Evolutionary conservation across 768 basidiomycete genomes (phyloP).

Genomic region (Boletus rufocinnamomeus): DNA sequence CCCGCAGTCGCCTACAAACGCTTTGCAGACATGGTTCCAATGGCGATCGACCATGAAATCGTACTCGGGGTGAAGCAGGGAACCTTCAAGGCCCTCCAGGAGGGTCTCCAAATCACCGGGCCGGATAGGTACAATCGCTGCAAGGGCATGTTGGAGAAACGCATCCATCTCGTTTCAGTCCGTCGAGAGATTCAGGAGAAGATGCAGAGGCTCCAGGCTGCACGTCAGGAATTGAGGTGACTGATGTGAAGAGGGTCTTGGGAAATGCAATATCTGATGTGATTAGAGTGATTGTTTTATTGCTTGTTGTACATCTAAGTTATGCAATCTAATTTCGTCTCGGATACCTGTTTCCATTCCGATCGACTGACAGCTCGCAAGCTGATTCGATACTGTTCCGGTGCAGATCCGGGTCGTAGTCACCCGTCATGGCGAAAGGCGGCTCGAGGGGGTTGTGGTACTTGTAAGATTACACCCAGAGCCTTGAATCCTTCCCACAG

Average conservation of each 20-base stretch:
- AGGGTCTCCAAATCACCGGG: conserved; percentile 54
- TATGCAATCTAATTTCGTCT: background rate
- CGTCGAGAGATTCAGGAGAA: conserved; percentile 54
- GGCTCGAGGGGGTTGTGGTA: too few relatives aligned
- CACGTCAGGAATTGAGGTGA: conserved; percentile 40
- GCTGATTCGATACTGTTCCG: background rate
- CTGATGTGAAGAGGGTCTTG: conserved; percentile 14
- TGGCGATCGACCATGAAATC: conserved; percentile 43
- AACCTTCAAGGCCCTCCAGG: conserved; percentile 46
- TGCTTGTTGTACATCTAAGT: background rate
- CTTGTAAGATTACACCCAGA: too few relatives aligned
- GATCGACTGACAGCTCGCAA: background rate
- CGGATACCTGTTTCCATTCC: background rate
- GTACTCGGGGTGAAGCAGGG: conserved; percentile 49
- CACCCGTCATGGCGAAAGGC: background rate
- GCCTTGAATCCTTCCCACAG: too few relatives aligned
- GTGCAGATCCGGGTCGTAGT: background rate
- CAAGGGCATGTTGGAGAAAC: conserved; percentile 54
- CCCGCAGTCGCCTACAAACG: conserved; percentile 51
- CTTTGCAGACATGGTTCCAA: conserved; percentile 44
- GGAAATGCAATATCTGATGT: background rate
- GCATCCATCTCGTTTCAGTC: conserved; percentile 41
- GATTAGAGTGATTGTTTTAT: background rate
- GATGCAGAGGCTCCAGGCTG: conserved; percentile 49
- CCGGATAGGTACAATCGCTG: conserved; percentile 49